Base-by-base conservation (phyloP, 768 basidiomycete species). In the Nidularia pulvinata region DNA sequence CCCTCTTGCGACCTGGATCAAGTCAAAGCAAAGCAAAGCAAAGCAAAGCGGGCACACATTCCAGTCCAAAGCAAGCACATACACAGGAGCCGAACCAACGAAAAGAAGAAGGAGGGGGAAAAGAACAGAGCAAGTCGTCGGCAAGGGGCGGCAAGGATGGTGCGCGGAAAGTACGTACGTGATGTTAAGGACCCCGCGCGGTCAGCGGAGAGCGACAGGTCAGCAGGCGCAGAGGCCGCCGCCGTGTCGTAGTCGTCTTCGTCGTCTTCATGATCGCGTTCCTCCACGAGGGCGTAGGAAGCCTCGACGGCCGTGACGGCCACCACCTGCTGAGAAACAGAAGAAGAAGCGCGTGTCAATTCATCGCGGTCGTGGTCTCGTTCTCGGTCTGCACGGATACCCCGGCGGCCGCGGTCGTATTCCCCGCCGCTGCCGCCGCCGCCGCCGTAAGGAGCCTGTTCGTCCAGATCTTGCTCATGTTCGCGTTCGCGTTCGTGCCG, bases 1-100 rank as follows among this genome's bases (percentile, higher is more conserved):
- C 61, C 50, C 80, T 69, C 56, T 66, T 73, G 13, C 69, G 76
- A 64, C 68, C 71, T 76, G 63, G 25, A 25, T 25, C 25, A 25
- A 25, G 1, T 25, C 25, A 25, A 25, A 2, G 1, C 25, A 25
- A 25, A 25, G 25, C 25, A 25, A 51, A 36, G 49, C 57, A 48
- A 52, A 25, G 52, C 47, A 9, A 51, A 11, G n/a, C 13, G 14
- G 46, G 19, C 53, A 51, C 49, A 52, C 7, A 49, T 49, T 39
- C 37, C 47, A 56, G 43, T 30, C 52, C 37, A 55, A 51, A 51
- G 50, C 52, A 47, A 34, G 54, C 25, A 19, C 33, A 53, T 35
- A 42, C 47, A 54, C 37, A 36, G 54, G 45, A 54, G 46, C 33
- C 25, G 25, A 25, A 25, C 25, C 25, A 25, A 25, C 4, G 25